Base-by-base conservation (phyloP, 176 grass and related monocot species). In the Juncus inflexus region DNA sequence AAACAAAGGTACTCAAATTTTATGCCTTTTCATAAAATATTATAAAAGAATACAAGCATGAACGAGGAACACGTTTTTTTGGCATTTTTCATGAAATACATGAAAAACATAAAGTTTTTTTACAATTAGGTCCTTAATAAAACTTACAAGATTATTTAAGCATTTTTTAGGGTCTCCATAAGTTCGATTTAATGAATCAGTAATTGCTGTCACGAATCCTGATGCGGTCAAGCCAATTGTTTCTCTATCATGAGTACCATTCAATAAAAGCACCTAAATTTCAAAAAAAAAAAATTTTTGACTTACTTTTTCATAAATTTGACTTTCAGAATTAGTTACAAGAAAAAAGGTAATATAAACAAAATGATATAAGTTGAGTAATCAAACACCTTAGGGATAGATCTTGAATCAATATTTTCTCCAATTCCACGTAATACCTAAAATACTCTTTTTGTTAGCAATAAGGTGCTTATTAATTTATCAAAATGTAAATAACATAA, bases 171-270 rank as follows among this genome's bases (percentile, higher is more conserved):
- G 66, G 69, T 90, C 73, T 64, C 91, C 84, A 28, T 90, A 85
- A 38, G 87, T 96, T 58, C 84, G 70, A 73, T 96, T 96, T 75
- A 90, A 70, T 72, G 91, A 86, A 85, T 90, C 84, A 38, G 91
- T 87, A 61, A 96, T 87, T 80, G 87, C 91, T 72, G 84, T 87
- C 42, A 90, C 91, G 80, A 90, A 96, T 36, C 76, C 84, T 68
- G 87, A 96, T 72, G 91, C 79, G 67, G 66, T 75, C 60, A 90
- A 63, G 2, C 91, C 87, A 69, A 55, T 66, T 63, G 87, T 88
- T 80, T 96, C 91, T 86, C 91, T 90, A 77, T 96, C 91, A 78
- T 90, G 91, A 51, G 81, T 87, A 51, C 91, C 87, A 78, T 96
- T 96, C 60, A 96, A 74, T 61, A 96, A 53, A 88, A 96, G 84